Percentiles rank a stretch among this genome's conserved stretches.
phyloP scores from a whole-genome alignment of 148 eudicot species.

The Rhododendron vialii region DNA sequence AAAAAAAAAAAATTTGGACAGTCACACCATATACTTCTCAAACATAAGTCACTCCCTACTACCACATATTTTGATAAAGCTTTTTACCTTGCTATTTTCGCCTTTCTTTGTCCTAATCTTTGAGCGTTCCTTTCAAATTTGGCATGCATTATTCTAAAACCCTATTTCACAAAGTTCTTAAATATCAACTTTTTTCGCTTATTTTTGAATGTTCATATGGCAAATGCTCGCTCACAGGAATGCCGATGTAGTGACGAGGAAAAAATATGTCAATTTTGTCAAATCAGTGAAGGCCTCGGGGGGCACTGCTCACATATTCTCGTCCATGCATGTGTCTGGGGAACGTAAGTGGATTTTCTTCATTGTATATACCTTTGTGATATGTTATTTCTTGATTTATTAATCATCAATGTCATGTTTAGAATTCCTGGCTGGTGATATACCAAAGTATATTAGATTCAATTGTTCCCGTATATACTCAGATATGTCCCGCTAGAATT shows the following conservation, averaged over 20 bases:
- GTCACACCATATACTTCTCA: not conserved
- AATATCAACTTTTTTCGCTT: not conserved
- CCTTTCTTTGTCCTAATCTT: not conserved
- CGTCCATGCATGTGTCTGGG: conserved; percentile 97
- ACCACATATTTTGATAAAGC: not conserved
- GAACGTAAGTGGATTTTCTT: conserved; percentile 65
- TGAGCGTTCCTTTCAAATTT: not conserved
- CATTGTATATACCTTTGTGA: not conserved
- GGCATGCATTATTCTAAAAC: not conserved
- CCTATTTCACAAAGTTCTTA: not conserved
- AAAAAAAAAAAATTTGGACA: not conserved
- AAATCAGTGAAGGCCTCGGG: conserved; percentile 71
- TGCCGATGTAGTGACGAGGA: conserved; percentile 62
- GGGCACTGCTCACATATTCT: conserved; percentile 69
- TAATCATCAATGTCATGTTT: not conserved
- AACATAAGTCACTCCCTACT: not conserved
- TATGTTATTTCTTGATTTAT: no score
- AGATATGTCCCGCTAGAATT: not conserved
- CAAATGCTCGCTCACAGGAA: conserved; percentile 42
- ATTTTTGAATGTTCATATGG: not conserved
- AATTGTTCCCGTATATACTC: not conserved
- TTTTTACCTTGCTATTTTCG: not conserved
- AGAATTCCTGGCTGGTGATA: not conserved
- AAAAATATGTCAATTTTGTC: conserved; percentile 75
- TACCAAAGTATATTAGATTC: not conserved